Conservation (phyloP, 768 basidiomycete genomes). For the Pholiota conissans region DNA sequence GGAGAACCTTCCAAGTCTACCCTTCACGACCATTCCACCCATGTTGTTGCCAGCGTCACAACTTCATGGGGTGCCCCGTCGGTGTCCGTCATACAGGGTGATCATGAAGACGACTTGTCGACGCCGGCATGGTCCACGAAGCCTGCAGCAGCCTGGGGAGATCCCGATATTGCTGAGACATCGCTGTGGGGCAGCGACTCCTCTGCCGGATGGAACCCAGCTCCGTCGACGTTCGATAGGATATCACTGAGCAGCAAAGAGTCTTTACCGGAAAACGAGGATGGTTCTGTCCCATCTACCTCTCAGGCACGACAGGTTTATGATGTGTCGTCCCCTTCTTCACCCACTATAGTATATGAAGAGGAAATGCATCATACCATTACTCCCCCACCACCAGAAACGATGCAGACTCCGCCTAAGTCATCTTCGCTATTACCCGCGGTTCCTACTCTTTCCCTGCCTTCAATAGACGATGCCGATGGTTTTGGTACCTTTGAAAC, state of each 20-base stretch:
- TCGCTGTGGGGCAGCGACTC: slow-evolving; percentile 41
- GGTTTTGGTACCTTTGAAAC: slow-evolving; percentile 62
- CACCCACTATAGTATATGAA: background rate
- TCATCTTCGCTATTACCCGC: background rate
- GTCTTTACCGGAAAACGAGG: slow-evolving; percentile 13
- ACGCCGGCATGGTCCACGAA: slow-evolving; percentile 58
- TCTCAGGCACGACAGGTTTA: slow-evolving; percentile 4
- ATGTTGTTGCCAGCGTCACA: slow-evolving; percentile 1
- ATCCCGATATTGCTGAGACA: slow-evolving; percentile 37
- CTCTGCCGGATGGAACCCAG: slow-evolving; percentile 31
- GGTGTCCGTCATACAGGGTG: slow-evolving; percentile 27
- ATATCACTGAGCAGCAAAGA: slow-evolving; percentile 33
- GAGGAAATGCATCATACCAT: background rate
- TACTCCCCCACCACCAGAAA: background rate
- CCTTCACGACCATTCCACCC: background rate
- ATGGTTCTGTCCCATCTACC: slow-evolving; percentile 6
- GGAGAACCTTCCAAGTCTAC: slow-evolving; percentile 42
- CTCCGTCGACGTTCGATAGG: slow-evolving; percentile 41
- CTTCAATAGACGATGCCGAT: slow-evolving; percentile 42
- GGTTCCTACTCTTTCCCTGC: slow-evolving; percentile 2
- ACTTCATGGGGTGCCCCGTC: slow-evolving; percentile 23
- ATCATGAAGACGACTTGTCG: slow-evolving; percentile 56
- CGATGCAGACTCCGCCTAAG: background rate
- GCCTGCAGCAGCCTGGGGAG: slow-evolving; percentile 44
- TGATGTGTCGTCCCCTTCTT: background rate